Evolutionary conservation across 1,284 basidiomycete genomes (phyloP).

Genomic region (Leucocoprinus gongylophorus): DNA sequence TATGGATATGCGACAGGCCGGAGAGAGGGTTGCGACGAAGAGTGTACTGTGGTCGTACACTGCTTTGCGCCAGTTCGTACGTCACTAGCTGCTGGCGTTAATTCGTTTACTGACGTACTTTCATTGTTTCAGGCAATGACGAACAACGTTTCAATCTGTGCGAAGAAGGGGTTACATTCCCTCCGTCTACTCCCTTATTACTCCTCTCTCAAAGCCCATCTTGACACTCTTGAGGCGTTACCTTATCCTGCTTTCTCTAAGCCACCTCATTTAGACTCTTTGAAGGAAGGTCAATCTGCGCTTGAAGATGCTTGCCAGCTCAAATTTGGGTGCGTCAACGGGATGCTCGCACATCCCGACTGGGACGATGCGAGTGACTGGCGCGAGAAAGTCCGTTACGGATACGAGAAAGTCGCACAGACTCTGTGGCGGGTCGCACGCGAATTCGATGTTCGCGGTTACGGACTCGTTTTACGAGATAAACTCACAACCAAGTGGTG

Average conservation of each 20-base stretch:
- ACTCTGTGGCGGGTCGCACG: conserved; percentile 59
- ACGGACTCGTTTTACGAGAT: conserved; percentile 58
- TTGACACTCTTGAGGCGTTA: conserved; percentile 50
- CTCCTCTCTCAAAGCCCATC: conserved; percentile 49
- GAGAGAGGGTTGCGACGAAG: conserved; percentile 67
- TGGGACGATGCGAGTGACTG: conserved; percentile 45
- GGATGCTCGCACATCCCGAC: conserved; percentile 30
- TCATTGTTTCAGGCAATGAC: conserved; percentile 46
- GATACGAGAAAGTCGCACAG: conserved; percentile 54
- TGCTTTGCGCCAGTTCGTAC: conserved; percentile 61
- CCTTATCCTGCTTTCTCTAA: conserved; percentile 50
- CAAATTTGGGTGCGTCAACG: conserved; percentile 32
- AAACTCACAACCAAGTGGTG: conserved; percentile 68
- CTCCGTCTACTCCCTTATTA: conserved; percentile 53
- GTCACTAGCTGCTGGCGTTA: conserved; percentile 20
- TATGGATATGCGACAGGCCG: conserved; percentile 68
- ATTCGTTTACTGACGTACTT: conserved; percentile 2
- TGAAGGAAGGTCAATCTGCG: conserved; percentile 47
- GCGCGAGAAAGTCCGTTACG: conserved; percentile 47
- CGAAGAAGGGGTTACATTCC: conserved; percentile 56
- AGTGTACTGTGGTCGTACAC: conserved; percentile 72
- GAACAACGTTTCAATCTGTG: conserved; percentile 56
- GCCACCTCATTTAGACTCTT: conserved; percentile 52
- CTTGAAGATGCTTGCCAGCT: conserved; percentile 55
- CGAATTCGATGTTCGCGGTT: conserved; percentile 64